These are phyloP conservation scores for Saccharomyces hybrid DNA, from an alignment of 1,139 yeast genomes.

Conservation along the genomic window DNA sequence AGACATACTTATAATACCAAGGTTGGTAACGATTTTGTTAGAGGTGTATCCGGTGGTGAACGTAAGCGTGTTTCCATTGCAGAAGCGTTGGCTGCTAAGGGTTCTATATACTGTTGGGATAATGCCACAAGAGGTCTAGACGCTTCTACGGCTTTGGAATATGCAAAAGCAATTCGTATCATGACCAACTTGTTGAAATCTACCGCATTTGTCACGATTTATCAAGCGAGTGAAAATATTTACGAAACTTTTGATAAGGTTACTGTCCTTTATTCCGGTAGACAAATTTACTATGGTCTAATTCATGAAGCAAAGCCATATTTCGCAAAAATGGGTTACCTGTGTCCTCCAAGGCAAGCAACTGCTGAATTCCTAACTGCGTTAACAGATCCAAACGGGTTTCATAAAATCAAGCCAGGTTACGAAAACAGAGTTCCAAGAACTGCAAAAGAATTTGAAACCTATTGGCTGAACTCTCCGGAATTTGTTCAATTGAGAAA, in stretches of 20 bases:
- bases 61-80: conserved; percentile 77
- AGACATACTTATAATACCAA: conserved; percentile 60
- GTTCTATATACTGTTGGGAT: conserved; percentile 53
- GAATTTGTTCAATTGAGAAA: conserved; percentile 38
- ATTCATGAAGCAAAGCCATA: conserved; percentile 39
- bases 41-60: conserved; percentile 85
- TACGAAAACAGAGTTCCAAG: conserved; percentile 58
- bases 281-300: conserved; percentile 39
- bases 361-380: conserved; percentile 57
- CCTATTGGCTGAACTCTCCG: conserved; percentile 55
- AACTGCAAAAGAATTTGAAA: conserved; percentile 61
- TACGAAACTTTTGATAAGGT: conserved; percentile 43
- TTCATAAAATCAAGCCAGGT: conserved; percentile 37
- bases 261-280: conserved; percentile 38
- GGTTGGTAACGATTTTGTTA: conserved; percentile 63
- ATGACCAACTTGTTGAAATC: conserved; percentile 35
- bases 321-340: conserved; percentile 44
- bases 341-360: conserved; percentile 49
- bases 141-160: conserved; percentile 50
- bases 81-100: conserved; percentile 46
- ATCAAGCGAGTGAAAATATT: conserved; percentile 43
- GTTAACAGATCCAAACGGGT: conserved; percentile 40
- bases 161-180: conserved; percentile 38
- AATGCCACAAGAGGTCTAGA: conserved; percentile 58
- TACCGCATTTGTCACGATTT: conserved; percentile 40